phyloP scores from a whole-genome alignment of 2,329 filamentous ascomycete species.

The Botrytis galanthina region DNA sequence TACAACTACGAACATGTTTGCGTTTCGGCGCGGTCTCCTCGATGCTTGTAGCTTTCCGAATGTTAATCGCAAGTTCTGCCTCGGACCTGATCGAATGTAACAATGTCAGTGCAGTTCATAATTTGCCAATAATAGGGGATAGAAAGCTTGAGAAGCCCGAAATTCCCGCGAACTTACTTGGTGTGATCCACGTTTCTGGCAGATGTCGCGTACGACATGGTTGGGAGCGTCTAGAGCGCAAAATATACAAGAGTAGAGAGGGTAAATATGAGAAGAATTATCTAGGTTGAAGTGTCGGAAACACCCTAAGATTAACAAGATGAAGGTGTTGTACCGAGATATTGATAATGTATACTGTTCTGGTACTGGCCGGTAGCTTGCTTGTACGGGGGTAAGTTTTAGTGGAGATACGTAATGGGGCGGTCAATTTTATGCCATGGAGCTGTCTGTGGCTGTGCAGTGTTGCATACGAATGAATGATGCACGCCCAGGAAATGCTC shows the following conservation, averaged over 20 bases:
- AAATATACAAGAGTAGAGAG: constrained; percentile 15
- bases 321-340: constrained; percentile 6
- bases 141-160: constrained; percentile 14
- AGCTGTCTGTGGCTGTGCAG: constrained; percentile 1
- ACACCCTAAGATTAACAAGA: not conserved
- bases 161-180: constrained; percentile 34
- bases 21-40: constrained; percentile 68
- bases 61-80: constrained; percentile 66
- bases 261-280: not conserved
- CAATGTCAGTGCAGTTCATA: constrained; percentile 22
- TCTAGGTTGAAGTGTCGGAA: constrained; percentile 3
- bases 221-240: constrained; percentile 28
- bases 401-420: constrained; percentile 31
- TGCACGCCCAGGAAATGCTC: not conserved
- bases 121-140: not conserved
- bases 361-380: constrained; percentile 5
- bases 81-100: constrained; percentile 53
- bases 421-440: constrained; percentile 10
- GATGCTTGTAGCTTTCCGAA: constrained; percentile 66
- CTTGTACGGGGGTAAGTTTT: constrained; percentile 13
- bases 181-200: constrained; percentile 38
- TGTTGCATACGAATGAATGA: not conserved
- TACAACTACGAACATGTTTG: constrained; percentile 97
- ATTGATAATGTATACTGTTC: constrained; percentile 1
- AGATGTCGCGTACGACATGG: constrained; percentile 33